These are phyloP conservation scores for Fallopia convolvulus DNA, from an alignment of 148 eudicot genomes.

Conservation along the genomic window DNA sequence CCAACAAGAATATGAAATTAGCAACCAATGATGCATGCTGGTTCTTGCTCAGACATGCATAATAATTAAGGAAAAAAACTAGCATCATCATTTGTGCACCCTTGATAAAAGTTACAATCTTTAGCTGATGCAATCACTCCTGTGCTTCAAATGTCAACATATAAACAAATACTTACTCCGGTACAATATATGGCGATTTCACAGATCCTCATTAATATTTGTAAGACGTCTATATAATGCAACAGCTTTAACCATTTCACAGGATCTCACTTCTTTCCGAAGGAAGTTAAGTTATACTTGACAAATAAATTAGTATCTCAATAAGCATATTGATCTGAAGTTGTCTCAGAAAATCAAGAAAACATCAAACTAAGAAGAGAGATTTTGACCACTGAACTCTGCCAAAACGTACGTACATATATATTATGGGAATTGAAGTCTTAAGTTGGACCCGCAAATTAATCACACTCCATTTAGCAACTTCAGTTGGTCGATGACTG, in stretches of 20 bases:
- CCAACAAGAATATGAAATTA: constrained; percentile 1
- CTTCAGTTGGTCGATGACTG: neutral
- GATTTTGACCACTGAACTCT: too few relatives aligned
- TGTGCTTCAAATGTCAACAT: neutral
- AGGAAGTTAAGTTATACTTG: too few relatives aligned
- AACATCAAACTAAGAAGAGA: too few relatives aligned
- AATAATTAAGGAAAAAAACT: neutral
- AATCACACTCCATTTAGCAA: neutral
- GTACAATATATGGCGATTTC: too few relatives aligned
- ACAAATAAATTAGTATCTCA: too few relatives aligned
- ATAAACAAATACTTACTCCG: neutral
- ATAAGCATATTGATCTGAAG: too few relatives aligned
- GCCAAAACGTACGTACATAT: too few relatives aligned
- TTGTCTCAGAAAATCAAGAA: too few relatives aligned
- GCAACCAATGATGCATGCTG: neutral
- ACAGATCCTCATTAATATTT: too few relatives aligned
- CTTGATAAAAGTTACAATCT: neutral
- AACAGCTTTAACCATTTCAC: too few relatives aligned
- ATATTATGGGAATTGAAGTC: neutral
- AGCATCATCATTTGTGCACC: constrained; percentile 20
- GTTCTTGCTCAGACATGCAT: neutral
- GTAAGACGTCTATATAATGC: too few relatives aligned
- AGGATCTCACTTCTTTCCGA: too few relatives aligned
- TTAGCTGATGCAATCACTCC: neutral
- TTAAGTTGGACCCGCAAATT: neutral